A percentile compares a stretch with the other conserved stretches of the same genome.
Evolutionary conservation across 768 basidiomycete genomes (phyloP).

Genomic region (Mrakia gelida): DNA sequence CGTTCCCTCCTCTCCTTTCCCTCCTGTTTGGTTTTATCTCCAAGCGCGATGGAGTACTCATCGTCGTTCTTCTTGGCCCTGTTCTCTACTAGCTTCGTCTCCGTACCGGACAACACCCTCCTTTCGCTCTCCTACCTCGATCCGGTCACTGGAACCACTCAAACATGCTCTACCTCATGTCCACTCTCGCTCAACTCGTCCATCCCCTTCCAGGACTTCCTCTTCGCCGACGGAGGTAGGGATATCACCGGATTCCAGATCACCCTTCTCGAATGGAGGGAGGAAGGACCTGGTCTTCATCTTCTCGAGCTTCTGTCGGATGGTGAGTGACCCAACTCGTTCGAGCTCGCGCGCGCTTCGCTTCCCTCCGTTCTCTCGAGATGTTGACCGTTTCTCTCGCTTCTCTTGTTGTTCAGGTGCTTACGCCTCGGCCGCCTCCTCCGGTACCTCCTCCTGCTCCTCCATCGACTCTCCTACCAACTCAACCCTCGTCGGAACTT

Average conservation of each 20-base stretch:
- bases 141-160: slow-evolving; percentile 65
- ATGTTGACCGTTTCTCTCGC: not conserved
- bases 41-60: not conserved
- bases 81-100: slow-evolving; percentile 58
- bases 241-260: slow-evolving; percentile 86
- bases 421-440: slow-evolving; percentile 67
- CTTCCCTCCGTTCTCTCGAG: not conserved
- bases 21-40: not conserved
- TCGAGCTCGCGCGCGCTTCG: not conserved
- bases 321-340: slow-evolving; percentile 48
- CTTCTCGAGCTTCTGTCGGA: slow-evolving; percentile 87
- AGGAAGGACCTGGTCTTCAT: slow-evolving; percentile 74
- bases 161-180: slow-evolving; percentile 72
- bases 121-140: slow-evolving; percentile 73
- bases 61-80: not conserved
- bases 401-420: slow-evolving; percentile 47
- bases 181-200: slow-evolving; percentile 72
- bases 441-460: slow-evolving; percentile 72
- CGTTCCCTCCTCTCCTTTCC: slow-evolving; percentile 35
- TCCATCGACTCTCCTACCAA: slow-evolving; percentile 60
- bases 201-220: slow-evolving; percentile 86
- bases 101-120: slow-evolving; percentile 83
- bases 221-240: slow-evolving; percentile 56
- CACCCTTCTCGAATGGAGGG: slow-evolving; percentile 69
- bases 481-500: slow-evolving; percentile 61